Evolutionary conservation across 371 early-diverging fungal species (phyloP).

Genomic region (Mortierella sp.): DNA sequence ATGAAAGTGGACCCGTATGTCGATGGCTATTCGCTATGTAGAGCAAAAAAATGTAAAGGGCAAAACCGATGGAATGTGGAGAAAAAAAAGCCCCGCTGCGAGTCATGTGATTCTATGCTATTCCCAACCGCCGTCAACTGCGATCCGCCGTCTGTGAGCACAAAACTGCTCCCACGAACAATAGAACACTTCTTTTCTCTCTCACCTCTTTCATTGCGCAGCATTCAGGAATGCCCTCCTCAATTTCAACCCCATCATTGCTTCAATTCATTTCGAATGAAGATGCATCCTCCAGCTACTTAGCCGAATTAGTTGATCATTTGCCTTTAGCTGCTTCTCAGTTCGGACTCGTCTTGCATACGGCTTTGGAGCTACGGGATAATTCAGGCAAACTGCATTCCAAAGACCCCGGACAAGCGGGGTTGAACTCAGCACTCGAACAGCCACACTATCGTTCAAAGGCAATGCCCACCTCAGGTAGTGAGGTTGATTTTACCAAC

Average conservation of each 20-base stretch:
- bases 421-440: neutral
- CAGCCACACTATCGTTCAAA: slow-evolving; percentile 27
- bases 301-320: slow-evolving; percentile 17
- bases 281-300: slow-evolving; percentile 22
- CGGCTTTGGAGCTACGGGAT: slow-evolving; percentile 16
- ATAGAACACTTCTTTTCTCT: neutral
- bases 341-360: slow-evolving; percentile 34
- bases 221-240: neutral
- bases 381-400: neutral
- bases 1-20: no score
- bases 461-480: slow-evolving; percentile 6
- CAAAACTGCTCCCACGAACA: no score
- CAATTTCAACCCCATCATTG: neutral
- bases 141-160: neutral
- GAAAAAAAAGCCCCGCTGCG: no score
- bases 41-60: neutral
- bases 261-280: slow-evolving; percentile 11
- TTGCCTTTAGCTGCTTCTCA: slow-evolving; percentile 29
- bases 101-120: neutral
- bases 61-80: neutral
- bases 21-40: no score
- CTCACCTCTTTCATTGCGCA: neutral
- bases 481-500: neutral
- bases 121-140: no score
- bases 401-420: neutral